Percentiles rank a stretch among this genome's conserved stretches.
Evolutionary conservation across 768 basidiomycete species (phyloP).

Genomic region (Mycena albidolilacea): DNA sequence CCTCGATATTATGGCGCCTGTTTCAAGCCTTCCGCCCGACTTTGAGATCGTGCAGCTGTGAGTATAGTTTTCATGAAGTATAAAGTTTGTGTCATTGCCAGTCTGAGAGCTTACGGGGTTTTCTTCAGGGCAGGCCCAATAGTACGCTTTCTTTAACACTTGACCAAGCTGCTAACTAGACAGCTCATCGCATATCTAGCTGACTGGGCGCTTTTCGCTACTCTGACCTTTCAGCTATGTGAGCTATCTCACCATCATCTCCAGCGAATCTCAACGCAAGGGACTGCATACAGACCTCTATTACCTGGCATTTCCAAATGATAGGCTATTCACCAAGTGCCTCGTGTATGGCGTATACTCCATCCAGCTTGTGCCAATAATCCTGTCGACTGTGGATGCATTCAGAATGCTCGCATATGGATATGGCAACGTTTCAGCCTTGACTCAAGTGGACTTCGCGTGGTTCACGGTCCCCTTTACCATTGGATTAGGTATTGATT

Average conservation of each 20-base stretch:
- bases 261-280: not conserved
- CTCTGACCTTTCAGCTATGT: constrained; percentile 26
- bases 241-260: constrained; percentile 7
- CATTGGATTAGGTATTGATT: not conserved
- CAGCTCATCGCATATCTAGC: constrained; percentile 20
- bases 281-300: constrained; percentile 14
- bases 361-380: constrained; percentile 12
- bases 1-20: not conserved
- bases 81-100: too few relatives aligned
- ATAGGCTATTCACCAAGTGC: constrained; percentile 1
- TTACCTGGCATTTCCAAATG: constrained; percentile 24
- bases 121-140: constrained; percentile 18
- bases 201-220: constrained; percentile 15
- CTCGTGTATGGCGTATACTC: constrained; percentile 14
- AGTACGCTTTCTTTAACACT: not conserved
- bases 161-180: constrained; percentile 5
- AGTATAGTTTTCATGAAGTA: too few relatives aligned
- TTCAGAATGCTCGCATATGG: constrained; percentile 7
- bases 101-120: not conserved
- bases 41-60: constrained; percentile 17
- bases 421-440: constrained; percentile 2
- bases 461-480: constrained; percentile 6
- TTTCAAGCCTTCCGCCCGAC: constrained; percentile 2
- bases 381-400: constrained; percentile 12
- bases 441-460: not conserved